A percentile compares a stretch with the other conserved stretches of the same genome.
Conservation (phyloP, 2,329 filamentous ascomycete species). For the Colletotrichum musae region DNA sequence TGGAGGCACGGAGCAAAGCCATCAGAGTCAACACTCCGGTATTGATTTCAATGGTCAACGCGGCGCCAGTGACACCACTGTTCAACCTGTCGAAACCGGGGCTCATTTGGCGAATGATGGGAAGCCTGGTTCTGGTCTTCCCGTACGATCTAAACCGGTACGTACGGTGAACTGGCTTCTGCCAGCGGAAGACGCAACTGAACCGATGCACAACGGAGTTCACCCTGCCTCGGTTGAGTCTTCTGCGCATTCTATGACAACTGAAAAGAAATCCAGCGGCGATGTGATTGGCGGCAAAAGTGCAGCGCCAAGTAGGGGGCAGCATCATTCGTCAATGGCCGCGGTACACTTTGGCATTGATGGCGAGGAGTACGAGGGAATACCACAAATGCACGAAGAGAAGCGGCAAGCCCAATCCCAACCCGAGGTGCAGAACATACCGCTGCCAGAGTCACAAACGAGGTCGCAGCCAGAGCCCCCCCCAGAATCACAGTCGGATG, state of each 20-base stretch:
- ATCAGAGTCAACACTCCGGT: slow-evolving; percentile 52
- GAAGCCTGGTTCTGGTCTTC: background rate
- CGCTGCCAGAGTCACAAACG: background rate
- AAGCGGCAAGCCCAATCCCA: too few species aligned
- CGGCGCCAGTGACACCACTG: slow-evolving; percentile 46
- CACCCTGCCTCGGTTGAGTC: background rate
- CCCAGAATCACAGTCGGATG: background rate
- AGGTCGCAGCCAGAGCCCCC: background rate
- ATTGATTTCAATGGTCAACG: slow-evolving; percentile 38
- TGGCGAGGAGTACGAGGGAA: background rate
- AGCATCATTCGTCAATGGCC: background rate
- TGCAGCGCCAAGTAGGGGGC: background rate
- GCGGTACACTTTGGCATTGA: background rate
- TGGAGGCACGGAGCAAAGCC: slow-evolving; percentile 27
- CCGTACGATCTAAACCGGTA: slow-evolving; percentile 12
- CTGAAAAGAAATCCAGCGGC: background rate
- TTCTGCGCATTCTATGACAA: background rate
- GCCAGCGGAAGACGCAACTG: slow-evolving; percentile 16
- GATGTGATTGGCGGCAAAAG: background rate
- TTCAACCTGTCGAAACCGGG: slow-evolving; percentile 42
- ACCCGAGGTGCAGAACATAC: background rate
- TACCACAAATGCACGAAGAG: too few species aligned
- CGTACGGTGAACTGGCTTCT: slow-evolving; percentile 36
- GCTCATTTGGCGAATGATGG: background rate
- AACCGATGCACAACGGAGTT: background rate